phyloP scores from a whole-genome alignment of 2,329 filamentous ascomycete genomes.

The Fusarium acutatum region DNA sequence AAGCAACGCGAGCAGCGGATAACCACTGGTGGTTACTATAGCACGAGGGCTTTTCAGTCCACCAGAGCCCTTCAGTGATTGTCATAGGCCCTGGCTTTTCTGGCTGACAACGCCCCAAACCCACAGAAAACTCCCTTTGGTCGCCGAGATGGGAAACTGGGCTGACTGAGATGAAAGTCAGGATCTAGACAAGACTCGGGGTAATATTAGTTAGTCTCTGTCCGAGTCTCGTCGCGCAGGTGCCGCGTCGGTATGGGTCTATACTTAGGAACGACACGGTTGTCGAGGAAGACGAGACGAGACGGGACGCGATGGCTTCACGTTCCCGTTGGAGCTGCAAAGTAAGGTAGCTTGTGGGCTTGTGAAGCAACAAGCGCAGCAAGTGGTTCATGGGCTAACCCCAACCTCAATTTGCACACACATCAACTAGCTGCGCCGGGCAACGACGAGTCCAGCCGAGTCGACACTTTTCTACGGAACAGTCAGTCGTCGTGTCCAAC shows the following conservation, averaged over 20 bases:
- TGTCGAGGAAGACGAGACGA: conserved; percentile 24
- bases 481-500: conserved; percentile 8
- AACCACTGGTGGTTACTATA: conserved; percentile 15
- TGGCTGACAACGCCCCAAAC: conserved; percentile 15
- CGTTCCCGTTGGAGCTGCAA: conserved; percentile 11
- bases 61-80: background rate
- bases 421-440: conserved; percentile 24
- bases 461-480: conserved; percentile 6
- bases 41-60: conserved; percentile 12
- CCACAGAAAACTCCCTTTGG: conserved; percentile 14
- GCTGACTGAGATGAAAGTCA: conserved; percentile 10
- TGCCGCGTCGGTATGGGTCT: conserved; percentile 21
- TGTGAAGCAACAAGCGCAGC: conserved; percentile 1
- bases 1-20: conserved; percentile 11
- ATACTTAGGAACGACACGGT: conserved; percentile 32
- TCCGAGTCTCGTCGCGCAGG: conserved; percentile 19
- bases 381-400: conserved; percentile 26
- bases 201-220: background rate
- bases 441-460: conserved; percentile 5
- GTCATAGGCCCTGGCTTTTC: conserved; percentile 16
- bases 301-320: conserved; percentile 32
- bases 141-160: conserved; percentile 20
- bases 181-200: background rate
- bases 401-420: conserved; percentile 15
- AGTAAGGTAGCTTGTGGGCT: background rate